Evolutionary conservation across 116 monocot genomes (phyloP), one percentile per base, ranked within the genome.

Genomic region (Posidonia oceanica): DNA sequence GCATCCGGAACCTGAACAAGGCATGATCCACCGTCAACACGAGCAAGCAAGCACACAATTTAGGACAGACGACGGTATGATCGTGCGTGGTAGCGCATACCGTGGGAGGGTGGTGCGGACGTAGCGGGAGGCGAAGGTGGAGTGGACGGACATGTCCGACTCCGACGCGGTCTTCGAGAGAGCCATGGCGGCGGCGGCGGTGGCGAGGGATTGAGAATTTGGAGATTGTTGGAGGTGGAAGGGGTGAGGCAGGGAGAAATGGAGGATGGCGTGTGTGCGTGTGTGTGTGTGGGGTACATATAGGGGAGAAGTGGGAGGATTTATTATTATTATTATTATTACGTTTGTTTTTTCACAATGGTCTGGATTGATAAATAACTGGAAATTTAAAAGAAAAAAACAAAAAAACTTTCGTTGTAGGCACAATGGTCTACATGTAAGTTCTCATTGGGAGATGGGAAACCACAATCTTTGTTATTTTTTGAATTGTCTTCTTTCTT

Each of bases 111-210:
- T 60, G 5, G 80, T 11, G 2, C 83, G 83, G 37, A 93, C 87
- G 23, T 87, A 93, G 67, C 93, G 84, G 3, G 93, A 93, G 17
- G 79, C 93, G 66, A 93, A 93, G 18, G 88, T 92, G 61, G 80
- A 88, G 68, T 86, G 83, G 59, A 92, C 62, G 36, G 85, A 86
- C 66, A 56, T 67, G 37, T 92, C 88, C 39, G 79, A 72, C 22
- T 80, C 64, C 4, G 87, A 77, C n/a, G 76, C 62, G 13, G 83
- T 69, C 23, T 70, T 83, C 3, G 91, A 83, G 71, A 92, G 80
- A 54, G 68, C 88, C 86, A 88, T 88, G 71, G 71, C 23, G 15
- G 54, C n/a, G 36, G 36, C 22, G 62, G 21, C 17, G 2, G 61
- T 15, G 14, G 36, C 0, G 29, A 61, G 14, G 61, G 2, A 61